These are phyloP conservation scores for Alternaria incomplexa DNA, from an alignment of 2,329 filamentous ascomycete genomes.

Conservation along the genomic window DNA sequence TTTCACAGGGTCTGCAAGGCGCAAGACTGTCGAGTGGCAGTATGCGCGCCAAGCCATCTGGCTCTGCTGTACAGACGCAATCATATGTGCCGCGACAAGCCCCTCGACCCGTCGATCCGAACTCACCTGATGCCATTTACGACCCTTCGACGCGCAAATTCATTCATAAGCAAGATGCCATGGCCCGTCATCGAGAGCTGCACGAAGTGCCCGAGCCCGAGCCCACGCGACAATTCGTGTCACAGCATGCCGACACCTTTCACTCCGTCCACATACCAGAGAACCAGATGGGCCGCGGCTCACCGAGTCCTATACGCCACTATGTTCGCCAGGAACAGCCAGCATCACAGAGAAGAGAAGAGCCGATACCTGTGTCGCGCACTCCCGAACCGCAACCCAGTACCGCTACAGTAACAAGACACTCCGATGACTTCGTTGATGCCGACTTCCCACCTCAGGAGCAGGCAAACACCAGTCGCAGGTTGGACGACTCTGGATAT, in stretches of 20 bases:
- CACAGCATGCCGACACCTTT: conserved; percentile 25
- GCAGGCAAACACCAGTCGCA: conserved; percentile 26
- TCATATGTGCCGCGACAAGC: conserved; percentile 22
- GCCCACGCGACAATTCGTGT: conserved; percentile 25
- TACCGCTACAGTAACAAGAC: conserved; percentile 14
- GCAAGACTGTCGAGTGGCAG: conserved; percentile 58
- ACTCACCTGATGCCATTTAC: conserved; percentile 45
- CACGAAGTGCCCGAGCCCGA: conserved; percentile 32
- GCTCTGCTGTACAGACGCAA: conserved; percentile 51
- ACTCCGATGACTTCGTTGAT: conserved; percentile 53
- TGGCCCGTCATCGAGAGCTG: conserved; percentile 40
- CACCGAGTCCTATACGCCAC: conserved; percentile 27
- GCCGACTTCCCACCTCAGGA: conserved; percentile 44
- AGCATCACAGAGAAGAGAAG: conserved; percentile 16
- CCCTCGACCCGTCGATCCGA: conserved; percentile 41
- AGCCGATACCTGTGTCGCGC: conserved; percentile 12
- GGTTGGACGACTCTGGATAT: conserved; percentile 19
- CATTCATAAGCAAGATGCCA: conserved; percentile 46
- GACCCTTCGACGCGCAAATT: conserved; percentile 47
- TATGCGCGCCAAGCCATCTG: conserved; percentile 57
- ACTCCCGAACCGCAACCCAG: conserved; percentile 2
- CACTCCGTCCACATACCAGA: conserved; percentile 13
- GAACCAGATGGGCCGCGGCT: conserved; percentile 14
- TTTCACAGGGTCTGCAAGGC: conserved; percentile 45
- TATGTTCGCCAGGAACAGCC: conserved; percentile 16